Evolutionary conservation across 305 asterid genomes (phyloP), one percentile per base, ranked within the genome.

Genomic region (Solanum chacoense): DNA sequence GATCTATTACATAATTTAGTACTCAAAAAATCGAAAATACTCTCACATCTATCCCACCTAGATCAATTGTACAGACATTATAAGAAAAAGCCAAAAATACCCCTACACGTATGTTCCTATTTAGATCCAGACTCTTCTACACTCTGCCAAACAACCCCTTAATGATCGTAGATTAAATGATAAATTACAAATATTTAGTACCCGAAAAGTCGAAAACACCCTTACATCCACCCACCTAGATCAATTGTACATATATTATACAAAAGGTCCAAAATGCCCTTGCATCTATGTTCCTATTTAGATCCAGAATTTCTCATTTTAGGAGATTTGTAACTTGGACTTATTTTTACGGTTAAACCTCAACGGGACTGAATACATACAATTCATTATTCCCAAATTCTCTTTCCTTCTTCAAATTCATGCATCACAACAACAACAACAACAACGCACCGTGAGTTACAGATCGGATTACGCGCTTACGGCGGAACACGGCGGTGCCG

Each of bases 291-390:
- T 32, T 45, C 86, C 40, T 45, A 45, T 31, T 76, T 83, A 83
- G 87, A 83, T 83, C 87, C 73, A 83, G 73, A 83, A 26, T 38
- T 31, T 42, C 16, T 13, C 34, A 26, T 9, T 28, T 28, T 45
- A 13, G 12, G 38, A 18, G 42, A 18, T 80, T 80, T 26, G 5
- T 38, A 24, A 81, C 18, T 45, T 42, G 72, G 73, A 83, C 73
- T 83, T 55, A 50, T 50, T 83, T 45, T 83, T 83, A 50, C 87
- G 31, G 87, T 83, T 83, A 83, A 83, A 83, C 87, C 73, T 37
- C 73, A 83, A 50, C 73, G 22, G 42, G 42, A 50, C 42, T 29
- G 31, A 18, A 28, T 3, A 77, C 55, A 35, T 32, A 32, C 83
- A 26, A 4, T 20, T 13, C 87, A 83, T 83, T 50, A 37, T 8